These are phyloP conservation scores for Bretziella fagacearum DNA, from an alignment of 2,329 filamentous ascomycete genomes.

Conservation along the genomic window DNA sequence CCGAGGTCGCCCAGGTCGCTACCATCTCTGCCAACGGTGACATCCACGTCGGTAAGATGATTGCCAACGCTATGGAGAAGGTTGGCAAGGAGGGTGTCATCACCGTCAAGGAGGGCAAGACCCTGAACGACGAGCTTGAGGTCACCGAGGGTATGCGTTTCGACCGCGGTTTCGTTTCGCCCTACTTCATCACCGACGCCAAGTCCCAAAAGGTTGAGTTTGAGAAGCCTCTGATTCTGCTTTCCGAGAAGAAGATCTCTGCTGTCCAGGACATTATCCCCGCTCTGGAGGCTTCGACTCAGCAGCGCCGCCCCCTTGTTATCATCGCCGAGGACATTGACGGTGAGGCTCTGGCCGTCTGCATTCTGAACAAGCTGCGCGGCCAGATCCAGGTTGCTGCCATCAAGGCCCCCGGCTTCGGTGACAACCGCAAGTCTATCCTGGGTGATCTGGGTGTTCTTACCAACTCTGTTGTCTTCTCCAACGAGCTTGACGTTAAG, in stretches of 20 bases:
- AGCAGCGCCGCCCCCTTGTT: constrained; percentile 83
- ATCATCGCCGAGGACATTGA: constrained; percentile 99
- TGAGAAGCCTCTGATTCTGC: constrained; percentile 95
- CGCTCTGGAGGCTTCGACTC: constrained; percentile 89
- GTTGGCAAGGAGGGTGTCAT: constrained; percentile 99
- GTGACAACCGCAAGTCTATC: constrained; percentile 99
- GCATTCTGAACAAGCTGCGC: constrained; percentile 99
- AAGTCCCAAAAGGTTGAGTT: constrained; percentile 99
- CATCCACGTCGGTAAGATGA: constrained; percentile 82
- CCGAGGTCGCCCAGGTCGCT: constrained; percentile 93
- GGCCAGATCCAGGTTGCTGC: constrained; percentile 96
- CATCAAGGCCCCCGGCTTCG: constrained; percentile 97
- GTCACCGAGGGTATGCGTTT: constrained; percentile 99
- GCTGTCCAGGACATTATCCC: constrained; percentile 98
- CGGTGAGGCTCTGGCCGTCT: constrained; percentile 93
- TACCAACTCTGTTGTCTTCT: constrained; percentile 95
- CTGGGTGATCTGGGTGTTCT: constrained; percentile 91
- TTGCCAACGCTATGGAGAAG: constrained; percentile 98
- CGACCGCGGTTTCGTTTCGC: constrained; percentile 94
- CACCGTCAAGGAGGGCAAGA: constrained; percentile 99
- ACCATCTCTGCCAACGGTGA: constrained; percentile 98
- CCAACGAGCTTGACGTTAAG: constrained; percentile 96
- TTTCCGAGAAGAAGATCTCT: constrained; percentile 99
- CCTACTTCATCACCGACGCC: constrained; percentile 99
- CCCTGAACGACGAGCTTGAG: constrained; percentile 91